Evolutionary conservation across 306 rosid species (phyloP).

Genomic region (Oemleria cerasiformis): DNA sequence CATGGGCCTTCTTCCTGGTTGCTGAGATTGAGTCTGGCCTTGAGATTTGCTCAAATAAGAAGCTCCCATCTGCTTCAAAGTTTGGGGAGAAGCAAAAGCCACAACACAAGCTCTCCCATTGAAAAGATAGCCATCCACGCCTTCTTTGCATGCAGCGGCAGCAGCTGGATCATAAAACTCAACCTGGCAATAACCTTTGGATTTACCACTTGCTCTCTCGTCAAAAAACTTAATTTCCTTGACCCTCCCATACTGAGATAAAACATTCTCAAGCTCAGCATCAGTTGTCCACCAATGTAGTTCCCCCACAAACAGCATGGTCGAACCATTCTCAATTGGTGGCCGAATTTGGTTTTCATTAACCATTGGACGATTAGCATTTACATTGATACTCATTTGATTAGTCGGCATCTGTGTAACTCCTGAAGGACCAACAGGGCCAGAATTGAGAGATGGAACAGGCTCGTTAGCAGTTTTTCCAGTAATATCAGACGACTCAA

Average conservation of each 20-base stretch:
- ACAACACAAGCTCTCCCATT: conserved; percentile 92
- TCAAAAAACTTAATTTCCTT: conserved; percentile 92
- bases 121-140: conserved; percentile 76
- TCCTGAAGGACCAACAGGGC: conserved; percentile 23
- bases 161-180: conserved; percentile 73
- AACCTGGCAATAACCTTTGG: conserved; percentile 96
- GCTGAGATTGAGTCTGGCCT: conserved; percentile 53
- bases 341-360: conserved; percentile 40
- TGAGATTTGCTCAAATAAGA: no score
- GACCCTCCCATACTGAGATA: conserved; percentile 78
- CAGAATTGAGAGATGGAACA: conserved; percentile 22
- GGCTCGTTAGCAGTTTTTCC: conserved; percentile 22
- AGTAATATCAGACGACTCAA: conserved; percentile 22
- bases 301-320: conserved; percentile 88
- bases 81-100: conserved; percentile 74
- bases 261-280: conserved; percentile 79
- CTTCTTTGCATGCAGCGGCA: conserved; percentile 83
- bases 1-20: conserved; percentile 48
- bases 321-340: conserved; percentile 37
- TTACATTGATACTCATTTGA: conserved; percentile 27
- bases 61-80: conserved; percentile 90
- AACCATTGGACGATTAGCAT: conserved; percentile 24
- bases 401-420: conserved; percentile 25
- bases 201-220: conserved; percentile 99
- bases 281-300: conserved; percentile 99